Conservation (phyloP, 2,329 filamentous ascomycete species). For the Clarireedia sp. region DNA sequence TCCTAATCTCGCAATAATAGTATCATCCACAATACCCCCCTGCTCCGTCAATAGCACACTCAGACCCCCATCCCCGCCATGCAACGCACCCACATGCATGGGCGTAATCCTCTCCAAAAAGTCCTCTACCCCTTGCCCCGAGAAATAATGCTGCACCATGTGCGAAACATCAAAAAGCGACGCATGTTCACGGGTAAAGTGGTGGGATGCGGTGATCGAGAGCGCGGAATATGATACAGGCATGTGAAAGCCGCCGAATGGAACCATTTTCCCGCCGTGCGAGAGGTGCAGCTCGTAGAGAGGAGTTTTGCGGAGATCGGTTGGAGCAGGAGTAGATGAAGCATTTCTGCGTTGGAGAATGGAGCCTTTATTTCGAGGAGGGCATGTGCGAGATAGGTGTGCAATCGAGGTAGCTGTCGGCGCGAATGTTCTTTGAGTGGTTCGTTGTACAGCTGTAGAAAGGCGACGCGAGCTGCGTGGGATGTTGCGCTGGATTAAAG, state of each 20-base stretch:
- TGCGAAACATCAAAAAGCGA: slow-evolving; percentile 95
- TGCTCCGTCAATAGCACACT: slow-evolving; percentile 74
- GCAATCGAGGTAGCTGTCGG: slow-evolving; percentile 6
- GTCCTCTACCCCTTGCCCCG: slow-evolving; percentile 67
- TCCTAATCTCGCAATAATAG: slow-evolving; percentile 75
- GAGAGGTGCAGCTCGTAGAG: slow-evolving; percentile 72
- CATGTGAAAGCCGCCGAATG: slow-evolving; percentile 92
- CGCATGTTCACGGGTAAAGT: slow-evolving; percentile 79
- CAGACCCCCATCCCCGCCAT: slow-evolving; percentile 64
- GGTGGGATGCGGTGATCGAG: slow-evolving; percentile 76
- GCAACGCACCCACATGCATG: slow-evolving; percentile 57
- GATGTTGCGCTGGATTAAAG: slow-evolving; percentile 7
- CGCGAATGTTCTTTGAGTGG: slow-evolving; percentile 1
- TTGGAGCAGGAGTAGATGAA: slow-evolving; percentile 14
- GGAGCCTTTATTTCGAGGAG: neutral
- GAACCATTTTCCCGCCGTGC: slow-evolving; percentile 85
- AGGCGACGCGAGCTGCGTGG: slow-evolving; percentile 18
- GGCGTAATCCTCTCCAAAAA: slow-evolving; percentile 85
- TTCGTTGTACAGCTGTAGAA: slow-evolving; percentile 20
- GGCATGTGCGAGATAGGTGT: slow-evolving; percentile 4
- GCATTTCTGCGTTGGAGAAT: slow-evolving; percentile 9
- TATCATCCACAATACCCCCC: slow-evolving; percentile 92
- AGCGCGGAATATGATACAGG: slow-evolving; percentile 78
- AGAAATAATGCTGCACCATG: slow-evolving; percentile 88
- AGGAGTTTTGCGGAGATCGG: slow-evolving; percentile 53